Percentiles rank a stretch among this genome's conserved stretches.
These are phyloP conservation scores for Tricholoma bakamatsutake DNA, from an alignment of 768 basidiomycete species.

Conservation along the genomic window DNA sequence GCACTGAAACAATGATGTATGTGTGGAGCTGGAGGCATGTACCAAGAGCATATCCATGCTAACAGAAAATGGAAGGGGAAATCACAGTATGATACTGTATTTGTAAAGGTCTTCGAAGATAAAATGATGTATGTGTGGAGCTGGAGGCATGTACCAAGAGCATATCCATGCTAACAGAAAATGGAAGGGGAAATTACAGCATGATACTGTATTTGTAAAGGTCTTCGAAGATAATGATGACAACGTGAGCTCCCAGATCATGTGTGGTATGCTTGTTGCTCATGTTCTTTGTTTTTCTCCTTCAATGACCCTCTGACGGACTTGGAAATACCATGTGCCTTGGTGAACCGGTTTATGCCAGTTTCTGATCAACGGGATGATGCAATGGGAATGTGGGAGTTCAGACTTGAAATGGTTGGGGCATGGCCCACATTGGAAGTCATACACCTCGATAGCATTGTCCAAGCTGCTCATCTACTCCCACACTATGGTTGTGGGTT, in stretches of 20 bases:
- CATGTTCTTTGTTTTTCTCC: background rate
- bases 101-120: background rate
- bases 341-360: background rate
- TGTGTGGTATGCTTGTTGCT: background rate
- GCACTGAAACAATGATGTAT: too few relatives aligned
- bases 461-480: background rate
- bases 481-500: background rate
- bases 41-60: background rate
- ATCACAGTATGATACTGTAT: background rate
- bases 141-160: background rate
- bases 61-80: background rate
- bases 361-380: background rate
- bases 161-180: background rate
- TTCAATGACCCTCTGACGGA: background rate
- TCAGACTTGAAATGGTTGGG: background rate
- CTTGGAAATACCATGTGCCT: background rate
- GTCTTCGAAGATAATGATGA: background rate
- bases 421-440: background rate
- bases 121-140: background rate
- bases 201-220: background rate
- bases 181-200: background rate
- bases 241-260: background rate
- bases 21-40: background rate
- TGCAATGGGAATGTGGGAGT: background rate
- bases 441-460: background rate